Evolutionary conservation across 331 rosid genomes (phyloP), one percentile per base, ranked within the genome.

Genomic region (Saraca asoca): DNA sequence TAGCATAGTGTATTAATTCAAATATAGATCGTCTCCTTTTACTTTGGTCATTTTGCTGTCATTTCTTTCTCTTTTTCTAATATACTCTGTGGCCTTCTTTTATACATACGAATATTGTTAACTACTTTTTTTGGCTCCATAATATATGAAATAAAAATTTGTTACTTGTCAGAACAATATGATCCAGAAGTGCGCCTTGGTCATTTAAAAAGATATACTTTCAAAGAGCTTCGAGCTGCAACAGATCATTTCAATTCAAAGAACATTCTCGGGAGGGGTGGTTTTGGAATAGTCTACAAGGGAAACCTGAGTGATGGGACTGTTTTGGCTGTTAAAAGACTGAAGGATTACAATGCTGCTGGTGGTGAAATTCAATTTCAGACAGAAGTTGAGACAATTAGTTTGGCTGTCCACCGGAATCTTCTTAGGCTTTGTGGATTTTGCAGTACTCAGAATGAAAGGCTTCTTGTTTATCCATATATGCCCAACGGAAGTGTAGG

Each of bases 151-250:
- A 29, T 53, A 50, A 13, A 15, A 9, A 6, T 18, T 46, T 57
- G 24, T 56, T 19, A 13, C 58, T 44, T 76, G 70, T 67, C 87
- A 82, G 94, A 87, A 66, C 90, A 87, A 84, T 87, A 84, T 72
- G 94, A 84, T 53, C 81, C 83, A 37, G 94, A 87, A 63, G 94
- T 87, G 17, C 71, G 90, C 58, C 76, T 87, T 52, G 90, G 90
- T 44, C 90, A 87, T 71, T 70, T 87, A 70, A 84, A 59, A 69
- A 79, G 90, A 85, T 87, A 77, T 75, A 46, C 94, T 11, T 87
- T 84, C 61, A 87, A 82, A 80, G 94, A 87, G 77, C 90, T 87
- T 34, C 65, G 88, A 58, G 59, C 81, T 43, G 88, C 94, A 31
- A 84, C 94, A 0, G 90, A 82, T 57, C 88, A 87, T 75, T 84